Evolutionary conservation across 2,329 filamentous ascomycete genomes (phyloP), one percentile per base, ranked within the genome.

Genomic region (Colletotrichum destructivum): DNA sequence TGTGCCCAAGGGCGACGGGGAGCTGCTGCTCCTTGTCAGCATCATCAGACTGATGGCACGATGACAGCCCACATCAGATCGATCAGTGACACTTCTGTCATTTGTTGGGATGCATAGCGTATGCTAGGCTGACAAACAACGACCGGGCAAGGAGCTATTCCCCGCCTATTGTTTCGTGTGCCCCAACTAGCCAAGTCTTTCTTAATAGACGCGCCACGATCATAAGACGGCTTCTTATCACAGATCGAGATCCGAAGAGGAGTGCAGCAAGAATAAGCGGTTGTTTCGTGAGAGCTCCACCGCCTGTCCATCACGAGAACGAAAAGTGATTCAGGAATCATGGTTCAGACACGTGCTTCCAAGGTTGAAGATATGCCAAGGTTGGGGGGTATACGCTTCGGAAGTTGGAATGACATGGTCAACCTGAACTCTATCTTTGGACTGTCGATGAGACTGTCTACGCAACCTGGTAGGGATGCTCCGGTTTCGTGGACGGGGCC

Each of bases 101-200:
- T 21, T 54, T 59, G 59, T 60, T 64, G 40, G 65, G 59, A 71
- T 35, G 54, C 69, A 60, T 26, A 44, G 38, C 40, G 26, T 21
- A 35, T 18, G 23, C 21, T 49, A 21, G 54, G 40, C 31, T 42
- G 46, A 21, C 49, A 23, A 55, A 16, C 49, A 23, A 18, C 4
- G 21, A 63, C 21, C 26, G 57, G 31, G 16, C 40, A 59, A 54
- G 31, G n/a, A 40, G 40, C 54, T 69, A 57, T 61, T 72, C 52
- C 31, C 52, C 55, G 35, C 52, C 65, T 31, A 47, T 63, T 54
- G 59, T 72, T 69, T 69, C 54, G 66, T 72, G 69, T 72, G 65
- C 49, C 51, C 47, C 31, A 40, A 23, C 40, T 44, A 68, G 40
- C 65, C 60, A 55, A 35, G 26, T 61, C 47, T 16, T 49, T 35